Base-by-base conservation (phyloP, 2,329 filamentous ascomycete species). In the Pseudocercospora vitis region DNA sequence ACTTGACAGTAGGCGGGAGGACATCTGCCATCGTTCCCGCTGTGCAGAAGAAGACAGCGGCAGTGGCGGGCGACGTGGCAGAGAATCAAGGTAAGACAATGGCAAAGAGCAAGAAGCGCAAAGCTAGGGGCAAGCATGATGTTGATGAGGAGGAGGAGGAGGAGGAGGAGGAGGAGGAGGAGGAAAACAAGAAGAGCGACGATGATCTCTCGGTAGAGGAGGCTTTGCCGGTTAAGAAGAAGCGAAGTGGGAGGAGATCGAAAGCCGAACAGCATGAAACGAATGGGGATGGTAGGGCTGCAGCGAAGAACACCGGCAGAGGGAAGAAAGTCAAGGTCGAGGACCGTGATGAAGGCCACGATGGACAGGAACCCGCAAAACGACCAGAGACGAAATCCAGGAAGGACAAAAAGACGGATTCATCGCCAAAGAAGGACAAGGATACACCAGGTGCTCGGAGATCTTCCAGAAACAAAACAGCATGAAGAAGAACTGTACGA, bases 21-120 rank as follows among this genome's bases (percentile, higher is more conserved):
- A 97, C 94, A 3, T 96, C 89, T 66, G 95, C 91, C 44, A 87
- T 92, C 48, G 90, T 95, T 0, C 91, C 91, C 0, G 83, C 79
- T 9, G 74, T 94, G 23, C 94, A 97, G 75, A 95, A 91, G 76
- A 96, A 95, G 77, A 84, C 81, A 2, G 82, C 78, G 1, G 74
- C 77, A 26, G 80, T 83, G 12, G 76, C 80, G 14, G 81, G 77
- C 4, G 81, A 82, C 55, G 63, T 70, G 8, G 61, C 59, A 2
- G 31, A 29, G 8, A 56, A 61, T 23, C 56, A 24, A 7, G 55
- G 40, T 23, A 57, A 54, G 11, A 61, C 61, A 29, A 66, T 63
- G 52, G 58, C 58, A 1, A 71, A 69, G 53, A 63, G 61, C 7
- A 61, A 56, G 6, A 75, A 74, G 57, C 63, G 69, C 32, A 74